Percentiles rank a stretch among this genome's conserved stretches.
Evolutionary conservation across 257 asterid genomes (phyloP).

Genomic region (Verbascum thapsus): DNA sequence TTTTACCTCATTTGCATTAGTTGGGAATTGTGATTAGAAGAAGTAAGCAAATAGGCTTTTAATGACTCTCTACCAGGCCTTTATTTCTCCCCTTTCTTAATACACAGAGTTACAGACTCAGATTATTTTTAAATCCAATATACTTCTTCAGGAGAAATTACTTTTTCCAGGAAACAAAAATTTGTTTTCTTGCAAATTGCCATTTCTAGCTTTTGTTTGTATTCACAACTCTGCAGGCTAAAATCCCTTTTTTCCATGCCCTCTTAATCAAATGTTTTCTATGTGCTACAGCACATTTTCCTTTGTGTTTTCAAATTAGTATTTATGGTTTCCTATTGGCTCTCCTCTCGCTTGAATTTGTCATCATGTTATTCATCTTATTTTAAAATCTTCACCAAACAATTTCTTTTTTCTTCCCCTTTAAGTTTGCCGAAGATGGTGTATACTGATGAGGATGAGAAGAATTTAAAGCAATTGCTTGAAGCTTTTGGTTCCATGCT

Average conservation of each 20-base stretch:
- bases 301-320: too few species aligned
- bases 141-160: conserved; percentile 11
- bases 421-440: conserved; percentile 40
- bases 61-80: conserved; percentile 11
- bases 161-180: neutral
- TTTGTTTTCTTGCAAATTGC: neutral
- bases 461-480: conserved; percentile 59
- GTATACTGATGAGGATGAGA: conserved; percentile 45
- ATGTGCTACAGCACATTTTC: neutral
- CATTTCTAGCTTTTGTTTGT: neutral
- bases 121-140: conserved; percentile 4
- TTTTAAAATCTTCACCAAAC: neutral
- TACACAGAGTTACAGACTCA: neutral
- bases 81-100: neutral
- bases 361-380: conserved; percentile 2
- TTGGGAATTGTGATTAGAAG: neutral
- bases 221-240: neutral
- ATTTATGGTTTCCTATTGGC: too few species aligned
- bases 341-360: conserved; percentile 11
- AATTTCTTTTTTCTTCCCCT: conserved; percentile 6
- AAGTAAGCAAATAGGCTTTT: neutral
- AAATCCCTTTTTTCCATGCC: neutral
- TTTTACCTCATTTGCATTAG: conserved; percentile 9
- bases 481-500: conserved; percentile 67
- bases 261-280: neutral